Base-by-base conservation (phyloP, 805 yeast species). In the Lipomyces yamanashiensis region DNA sequence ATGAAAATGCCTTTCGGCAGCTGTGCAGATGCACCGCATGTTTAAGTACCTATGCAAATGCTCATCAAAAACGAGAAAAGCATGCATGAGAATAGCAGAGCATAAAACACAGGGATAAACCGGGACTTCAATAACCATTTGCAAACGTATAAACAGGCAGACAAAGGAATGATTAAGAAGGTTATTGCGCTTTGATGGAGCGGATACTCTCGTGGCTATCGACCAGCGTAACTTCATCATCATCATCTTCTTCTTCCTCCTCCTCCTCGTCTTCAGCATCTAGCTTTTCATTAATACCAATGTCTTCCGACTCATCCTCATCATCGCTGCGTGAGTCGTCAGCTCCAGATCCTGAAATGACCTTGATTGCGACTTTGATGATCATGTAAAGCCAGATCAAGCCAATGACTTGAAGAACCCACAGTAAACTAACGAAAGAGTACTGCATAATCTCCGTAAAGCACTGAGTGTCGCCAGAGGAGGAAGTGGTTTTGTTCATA, bases 261-360 rank as follows among this genome's bases (percentile, higher is more conserved):
- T 49, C 58, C 7, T 17, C 21, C 7, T 58, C 49, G 5, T 23
- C 61, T 39, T 21, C 28, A 34, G 36, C 44, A 12, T 58, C 63
- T 15, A 39, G 37, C 19, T 54, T 57, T 15, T 53, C 59, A 15
- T 37, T 5, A 28, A 28, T 28, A 28, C 28, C 34, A 13, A 12
- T 15, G n/a, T 58, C 72, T 17, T 70, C 70, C 3, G 69, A 68
- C 41, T 71, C 80, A 57, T 86, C 90, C 60, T 89, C 96, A 61
- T 82, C 87, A 70, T 90, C 96, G 73, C 93, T 87, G 76, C 97
- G 84, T 39, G 88, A 87, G 74, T 92, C 97, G 70, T 90, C 96
- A 1, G 97, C 97, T 41, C 85, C 85, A 23, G 76, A 80, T 4
- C 97, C 97, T 8, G 82, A 79, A 33, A 90, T 66, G 28, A 91